Conservation (phyloP, 2,329 filamentous ascomycete species). For the Lecanicillium sp. region DNA sequence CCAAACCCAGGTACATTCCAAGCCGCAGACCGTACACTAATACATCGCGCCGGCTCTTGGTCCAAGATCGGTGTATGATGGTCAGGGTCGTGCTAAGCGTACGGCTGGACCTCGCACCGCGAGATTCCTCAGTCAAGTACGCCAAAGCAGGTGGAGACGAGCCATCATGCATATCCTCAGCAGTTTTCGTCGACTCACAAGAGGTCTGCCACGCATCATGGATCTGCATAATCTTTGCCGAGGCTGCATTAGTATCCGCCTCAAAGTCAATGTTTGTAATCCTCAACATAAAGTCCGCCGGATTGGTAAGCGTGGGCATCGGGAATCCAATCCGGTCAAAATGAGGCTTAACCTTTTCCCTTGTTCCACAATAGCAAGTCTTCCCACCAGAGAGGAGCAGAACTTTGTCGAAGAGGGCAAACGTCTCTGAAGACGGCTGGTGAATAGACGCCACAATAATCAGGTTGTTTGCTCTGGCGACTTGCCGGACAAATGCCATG, state of each 20-base stretch:
- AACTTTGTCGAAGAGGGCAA: conserved; percentile 71
- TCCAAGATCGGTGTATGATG: conserved; percentile 63
- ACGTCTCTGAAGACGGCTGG: conserved; percentile 73
- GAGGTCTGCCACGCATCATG: conserved; percentile 17
- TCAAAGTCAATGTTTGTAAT: conserved; percentile 71
- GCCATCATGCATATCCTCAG: conserved; percentile 29
- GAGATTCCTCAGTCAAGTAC: no score
- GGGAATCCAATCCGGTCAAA: conserved; percentile 52
- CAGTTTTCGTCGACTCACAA: conserved; percentile 11
- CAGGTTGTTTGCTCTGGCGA: conserved; percentile 59
- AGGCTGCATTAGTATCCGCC: conserved; percentile 27
- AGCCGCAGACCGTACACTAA: conserved; percentile 76
- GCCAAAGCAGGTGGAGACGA: conserved; percentile 50
- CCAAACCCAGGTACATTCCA: conserved; percentile 67
- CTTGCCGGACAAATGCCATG: conserved; percentile 58
- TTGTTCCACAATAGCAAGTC: conserved; percentile 64
- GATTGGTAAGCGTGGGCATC: conserved; percentile 65
- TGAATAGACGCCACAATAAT: conserved; percentile 76
- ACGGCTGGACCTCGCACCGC: no score
- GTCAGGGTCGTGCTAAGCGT: no score
- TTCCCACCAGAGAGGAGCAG: conserved; percentile 63
- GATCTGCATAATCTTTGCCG: conserved; percentile 25
- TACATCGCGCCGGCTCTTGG: conserved; percentile 78
- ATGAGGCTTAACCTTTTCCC: conserved; percentile 48
- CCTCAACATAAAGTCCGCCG: conserved; percentile 73